Evolutionary conservation across 192 early-diverging fungal species (phyloP).

Genomic region (Glomus cerebriforme): DNA sequence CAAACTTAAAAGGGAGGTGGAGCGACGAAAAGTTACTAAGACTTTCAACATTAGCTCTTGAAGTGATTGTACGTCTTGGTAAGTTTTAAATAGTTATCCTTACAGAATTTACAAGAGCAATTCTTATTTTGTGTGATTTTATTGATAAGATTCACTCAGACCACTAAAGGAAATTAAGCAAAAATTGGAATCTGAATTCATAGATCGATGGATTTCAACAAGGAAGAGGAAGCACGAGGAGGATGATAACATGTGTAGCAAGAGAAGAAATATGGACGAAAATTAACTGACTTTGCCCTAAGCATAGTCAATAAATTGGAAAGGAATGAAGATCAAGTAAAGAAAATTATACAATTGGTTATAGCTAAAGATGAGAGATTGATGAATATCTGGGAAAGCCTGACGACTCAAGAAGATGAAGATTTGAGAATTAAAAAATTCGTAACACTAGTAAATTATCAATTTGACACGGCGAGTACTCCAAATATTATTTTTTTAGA

Average conservation of each 20-base stretch:
- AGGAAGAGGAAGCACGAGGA: neutral
- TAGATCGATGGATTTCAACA: neutral
- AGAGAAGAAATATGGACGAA: neutral
- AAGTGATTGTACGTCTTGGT: neutral
- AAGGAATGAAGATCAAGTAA: slow-evolving; percentile 4
- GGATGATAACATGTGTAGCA: neutral
- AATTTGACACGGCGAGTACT: slow-evolving; percentile 17
- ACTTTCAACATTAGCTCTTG: neutral
- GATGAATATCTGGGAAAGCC: slow-evolving; percentile 15
- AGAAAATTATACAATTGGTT: neutral
- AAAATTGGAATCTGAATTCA: slow-evolving; percentile 1
- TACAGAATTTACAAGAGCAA: neutral
- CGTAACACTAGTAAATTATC: slow-evolving; percentile 6
- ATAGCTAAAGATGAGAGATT: slow-evolving; percentile 8
- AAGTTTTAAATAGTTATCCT: neutral
- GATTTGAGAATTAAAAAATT: slow-evolving; percentile 5
- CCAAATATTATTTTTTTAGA: slow-evolving; percentile 1
- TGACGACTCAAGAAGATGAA: neutral
- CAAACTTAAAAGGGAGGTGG: neutral
- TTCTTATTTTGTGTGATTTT: neutral
- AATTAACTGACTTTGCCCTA: slow-evolving; percentile 16
- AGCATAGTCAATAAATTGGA: slow-evolving; percentile 7
- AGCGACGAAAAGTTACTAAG: slow-evolving; percentile 2
- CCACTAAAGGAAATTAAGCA: neutral
- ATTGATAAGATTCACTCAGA: neutral